Evolutionary conservation across 2,329 filamentous ascomycete genomes (phyloP), one percentile per base, ranked within the genome.

Genomic region (Calonectria pauciramosa): DNA sequence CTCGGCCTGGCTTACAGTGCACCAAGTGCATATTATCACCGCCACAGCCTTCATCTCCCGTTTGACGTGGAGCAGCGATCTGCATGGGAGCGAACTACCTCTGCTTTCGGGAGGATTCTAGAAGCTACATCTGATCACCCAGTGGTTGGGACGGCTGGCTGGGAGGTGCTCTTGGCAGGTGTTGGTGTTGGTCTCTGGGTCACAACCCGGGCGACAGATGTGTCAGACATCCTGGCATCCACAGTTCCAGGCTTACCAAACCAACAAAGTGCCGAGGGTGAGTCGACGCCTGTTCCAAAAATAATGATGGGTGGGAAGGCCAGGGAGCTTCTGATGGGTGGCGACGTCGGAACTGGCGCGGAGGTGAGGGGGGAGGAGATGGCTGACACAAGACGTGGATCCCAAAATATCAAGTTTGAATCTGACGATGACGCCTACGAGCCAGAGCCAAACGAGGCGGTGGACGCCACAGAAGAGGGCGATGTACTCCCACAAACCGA

Each of bases 121-220:
- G 88, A 86, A 51, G 88, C 89, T 1, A 86, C 90, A 66, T 86
- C 86, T 73, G 89, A 90, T 68, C 90, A 93, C 79, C 91, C 91
- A 0, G 89, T 88, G 28, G 88, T 93, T 36, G 88, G 88, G 26
- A 89, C 87, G 23, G 89, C 89, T 0, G 90, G 89, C 8, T 89
- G 88, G 82, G 92, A 94, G 81, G 91, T 91, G 1, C 80, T 93
- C 18, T 84, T 92, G 44, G 90, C 88, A 28, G 85, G 86, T 1
- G 73, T 90, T 18, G 89, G 88, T 71, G 82, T 92, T n/a, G 87
- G 90, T 1, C 71, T 89, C 2, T 93, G 91, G 91, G 88, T 89
- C n/a, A 90, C 90, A 51, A 86, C 89, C 1, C 86, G 90, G 38
- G 87, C 88, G 28, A 84, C 90, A 4, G 87, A 91, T 76, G 85